phyloP scores from a whole-genome alignment of 202 grass and related monocot species.

The Brachypodium distachyon region DNA sequence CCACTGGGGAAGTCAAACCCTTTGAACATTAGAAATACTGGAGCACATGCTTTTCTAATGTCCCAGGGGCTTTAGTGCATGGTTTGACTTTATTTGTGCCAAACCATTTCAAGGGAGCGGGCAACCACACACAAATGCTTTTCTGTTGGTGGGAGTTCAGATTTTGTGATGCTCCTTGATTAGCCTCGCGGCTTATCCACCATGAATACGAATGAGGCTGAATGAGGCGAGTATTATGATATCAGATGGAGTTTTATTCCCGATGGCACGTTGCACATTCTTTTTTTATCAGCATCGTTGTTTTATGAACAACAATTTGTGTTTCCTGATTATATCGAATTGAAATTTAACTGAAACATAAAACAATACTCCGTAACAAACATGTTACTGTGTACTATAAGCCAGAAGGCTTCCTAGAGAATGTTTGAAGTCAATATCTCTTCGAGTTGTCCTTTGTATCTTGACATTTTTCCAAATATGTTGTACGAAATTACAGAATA shows the following conservation, averaged over 20 bases:
- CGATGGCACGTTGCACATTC: too few relatives aligned
- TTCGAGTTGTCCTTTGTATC: too few relatives aligned
- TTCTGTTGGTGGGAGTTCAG: background rate
- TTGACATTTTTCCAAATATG: too few relatives aligned
- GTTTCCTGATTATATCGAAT: too few relatives aligned
- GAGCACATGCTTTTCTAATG: constrained; percentile 14
- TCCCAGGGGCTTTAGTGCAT: background rate
- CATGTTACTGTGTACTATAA: too few relatives aligned
- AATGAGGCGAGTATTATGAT: background rate
- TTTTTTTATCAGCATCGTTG: too few relatives aligned
- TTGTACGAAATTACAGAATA: too few relatives aligned
- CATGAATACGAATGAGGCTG: background rate
- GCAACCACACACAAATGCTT: background rate
- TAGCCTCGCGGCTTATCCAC: background rate
- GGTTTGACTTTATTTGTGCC: constrained; percentile 2
- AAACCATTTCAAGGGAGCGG: background rate
- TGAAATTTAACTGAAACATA: too few relatives aligned
- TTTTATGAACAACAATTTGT: too few relatives aligned
- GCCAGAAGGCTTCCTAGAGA: too few relatives aligned
- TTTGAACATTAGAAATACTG: constrained; percentile 17
- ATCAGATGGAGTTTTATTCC: background rate
- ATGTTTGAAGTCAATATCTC: too few relatives aligned
- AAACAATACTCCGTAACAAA: too few relatives aligned
- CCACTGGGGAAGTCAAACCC: constrained; percentile 22
- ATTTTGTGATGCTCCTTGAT: background rate